A percentile compares a stretch with the other conserved stretches of the same genome.
These are phyloP conservation scores for Trichoderma breve DNA, from an alignment of 2,329 filamentous ascomycete genomes.

Conservation along the genomic window DNA sequence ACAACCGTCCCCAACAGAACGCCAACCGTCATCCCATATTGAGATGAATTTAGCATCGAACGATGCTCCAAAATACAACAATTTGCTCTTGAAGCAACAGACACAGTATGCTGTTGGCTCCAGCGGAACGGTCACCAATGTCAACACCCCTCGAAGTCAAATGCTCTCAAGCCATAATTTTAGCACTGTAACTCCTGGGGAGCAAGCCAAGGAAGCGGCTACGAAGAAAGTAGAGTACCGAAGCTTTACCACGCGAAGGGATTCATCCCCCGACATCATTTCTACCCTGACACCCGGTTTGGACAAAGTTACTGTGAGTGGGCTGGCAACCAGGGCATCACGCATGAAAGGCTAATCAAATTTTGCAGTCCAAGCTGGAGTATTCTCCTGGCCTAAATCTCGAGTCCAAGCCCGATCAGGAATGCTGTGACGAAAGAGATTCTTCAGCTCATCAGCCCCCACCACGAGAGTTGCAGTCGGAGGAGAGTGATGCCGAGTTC, in stretches of 20 bases:
- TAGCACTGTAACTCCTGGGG: constrained; percentile 22
- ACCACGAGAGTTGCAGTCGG: constrained; percentile 6
- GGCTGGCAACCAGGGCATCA: background rate
- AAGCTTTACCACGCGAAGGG: background rate
- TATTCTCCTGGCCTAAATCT: background rate
- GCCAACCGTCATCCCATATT: constrained; percentile 40
- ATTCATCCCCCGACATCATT: constrained; percentile 25
- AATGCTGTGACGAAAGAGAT: constrained; percentile 1
- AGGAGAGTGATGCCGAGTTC: constrained; percentile 21
- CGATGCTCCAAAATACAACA: constrained; percentile 19
- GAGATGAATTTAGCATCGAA: constrained; percentile 26
- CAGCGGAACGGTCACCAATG: constrained; percentile 36
- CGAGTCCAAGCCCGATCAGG: background rate
- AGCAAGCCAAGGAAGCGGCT: constrained; percentile 11
- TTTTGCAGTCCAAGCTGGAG: background rate
- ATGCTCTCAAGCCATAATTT: constrained; percentile 28
- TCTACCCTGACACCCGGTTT: background rate
- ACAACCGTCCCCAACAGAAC: constrained; percentile 35
- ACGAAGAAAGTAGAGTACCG: constrained; percentile 1
- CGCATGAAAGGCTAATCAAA: background rate
- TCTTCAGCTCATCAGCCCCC: background rate
- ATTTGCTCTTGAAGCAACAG: background rate
- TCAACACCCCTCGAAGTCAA: constrained; percentile 36
- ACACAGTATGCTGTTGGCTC: constrained; percentile 24
- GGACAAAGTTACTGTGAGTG: background rate